Percentiles rank a stretch among this genome's conserved stretches.
phyloP scores from a whole-genome alignment of 2,329 filamentous ascomycete species.

The Fusarium napiforme region DNA sequence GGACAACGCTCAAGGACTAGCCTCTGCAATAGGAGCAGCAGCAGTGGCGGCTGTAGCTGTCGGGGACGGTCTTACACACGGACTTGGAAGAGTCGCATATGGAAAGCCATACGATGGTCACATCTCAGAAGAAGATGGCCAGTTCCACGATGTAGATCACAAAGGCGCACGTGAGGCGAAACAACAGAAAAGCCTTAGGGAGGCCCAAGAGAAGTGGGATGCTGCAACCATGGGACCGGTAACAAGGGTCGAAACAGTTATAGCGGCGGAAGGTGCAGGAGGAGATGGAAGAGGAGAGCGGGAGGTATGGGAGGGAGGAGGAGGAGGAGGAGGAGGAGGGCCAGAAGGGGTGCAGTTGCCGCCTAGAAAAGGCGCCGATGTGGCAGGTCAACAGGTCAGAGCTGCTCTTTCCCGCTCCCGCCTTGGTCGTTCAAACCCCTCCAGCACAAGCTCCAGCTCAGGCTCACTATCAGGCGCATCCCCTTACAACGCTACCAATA shows the following conservation, averaged over 20 bases:
- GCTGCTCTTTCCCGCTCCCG: constrained; percentile 36
- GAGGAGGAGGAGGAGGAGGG: constrained; percentile 2
- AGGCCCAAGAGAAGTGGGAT: constrained; percentile 40
- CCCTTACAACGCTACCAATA: constrained; percentile 28
- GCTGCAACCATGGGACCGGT: constrained; percentile 30
- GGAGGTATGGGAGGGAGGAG: not conserved
- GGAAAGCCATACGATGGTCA: constrained; percentile 12
- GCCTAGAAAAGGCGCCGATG: constrained; percentile 37
- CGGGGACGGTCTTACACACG: constrained; percentile 23
- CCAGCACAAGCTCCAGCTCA: constrained; percentile 9
- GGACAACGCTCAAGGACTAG: constrained; percentile 41
- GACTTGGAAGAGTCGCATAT: constrained; percentile 14
- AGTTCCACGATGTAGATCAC: constrained; percentile 4
- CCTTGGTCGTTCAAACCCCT: constrained; percentile 34
- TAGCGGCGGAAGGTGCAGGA: constrained; percentile 26
- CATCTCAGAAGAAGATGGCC: constrained; percentile 2
- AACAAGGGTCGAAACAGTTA: constrained; percentile 32
- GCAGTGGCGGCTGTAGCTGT: constrained; percentile 40
- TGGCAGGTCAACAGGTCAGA: constrained; percentile 37
- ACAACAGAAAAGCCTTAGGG: constrained; percentile 33
- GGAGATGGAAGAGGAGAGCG: constrained; percentile 18
- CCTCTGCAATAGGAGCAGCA: constrained; percentile 42
- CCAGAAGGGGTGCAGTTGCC: constrained; percentile 29
- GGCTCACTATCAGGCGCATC: constrained; percentile 20
- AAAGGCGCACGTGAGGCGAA: constrained; percentile 24